Conservation (phyloP, 2,329 filamentous ascomycete species). For the Clonostachys byssicola region DNA sequence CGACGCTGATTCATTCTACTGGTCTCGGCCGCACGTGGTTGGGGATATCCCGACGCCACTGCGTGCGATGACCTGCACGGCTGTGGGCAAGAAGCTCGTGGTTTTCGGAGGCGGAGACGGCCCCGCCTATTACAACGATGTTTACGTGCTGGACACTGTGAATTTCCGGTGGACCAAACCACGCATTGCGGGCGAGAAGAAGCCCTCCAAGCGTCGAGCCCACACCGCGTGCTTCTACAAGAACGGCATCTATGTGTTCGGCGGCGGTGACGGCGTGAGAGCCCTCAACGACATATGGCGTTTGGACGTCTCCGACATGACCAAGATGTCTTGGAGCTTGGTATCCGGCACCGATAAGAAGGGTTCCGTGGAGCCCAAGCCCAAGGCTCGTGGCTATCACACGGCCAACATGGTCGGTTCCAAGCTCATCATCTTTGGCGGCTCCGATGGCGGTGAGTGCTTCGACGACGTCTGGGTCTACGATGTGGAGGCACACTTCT, state of each 20-base stretch:
- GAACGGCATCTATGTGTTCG: conserved; percentile 69
- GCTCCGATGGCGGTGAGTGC: conserved; percentile 67
- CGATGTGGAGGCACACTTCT: conserved; percentile 58
- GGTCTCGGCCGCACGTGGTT: conserved; percentile 60
- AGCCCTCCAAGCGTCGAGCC: conserved; percentile 58
- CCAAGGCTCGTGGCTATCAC: conserved; percentile 65
- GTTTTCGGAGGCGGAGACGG: conserved; percentile 69
- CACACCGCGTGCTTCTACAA: conserved; percentile 71
- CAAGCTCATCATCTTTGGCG: conserved; percentile 69
- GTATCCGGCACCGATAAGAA: conserved; percentile 42
- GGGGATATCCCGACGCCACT: conserved; percentile 62
- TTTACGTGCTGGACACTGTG: conserved; percentile 67
- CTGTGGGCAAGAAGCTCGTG: conserved; percentile 66
- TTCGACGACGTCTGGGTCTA: conserved; percentile 73
- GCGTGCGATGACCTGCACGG: conserved; percentile 68
- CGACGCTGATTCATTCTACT: conserved; percentile 67
- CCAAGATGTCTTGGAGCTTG: conserved; percentile 66
- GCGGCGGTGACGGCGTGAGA: conserved; percentile 65
- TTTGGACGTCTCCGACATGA: conserved; percentile 62
- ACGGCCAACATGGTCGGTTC: conserved; percentile 70
- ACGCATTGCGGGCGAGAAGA: conserved; percentile 50
- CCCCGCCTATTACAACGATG: conserved; percentile 67
- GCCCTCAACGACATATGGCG: conserved; percentile 70
- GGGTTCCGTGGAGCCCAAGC: conserved; percentile 33
- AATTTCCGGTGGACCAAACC: conserved; percentile 65